phyloP scores from a whole-genome alignment of 345 rosid genomes.

The Eucalyptus guilfoylei region DNA sequence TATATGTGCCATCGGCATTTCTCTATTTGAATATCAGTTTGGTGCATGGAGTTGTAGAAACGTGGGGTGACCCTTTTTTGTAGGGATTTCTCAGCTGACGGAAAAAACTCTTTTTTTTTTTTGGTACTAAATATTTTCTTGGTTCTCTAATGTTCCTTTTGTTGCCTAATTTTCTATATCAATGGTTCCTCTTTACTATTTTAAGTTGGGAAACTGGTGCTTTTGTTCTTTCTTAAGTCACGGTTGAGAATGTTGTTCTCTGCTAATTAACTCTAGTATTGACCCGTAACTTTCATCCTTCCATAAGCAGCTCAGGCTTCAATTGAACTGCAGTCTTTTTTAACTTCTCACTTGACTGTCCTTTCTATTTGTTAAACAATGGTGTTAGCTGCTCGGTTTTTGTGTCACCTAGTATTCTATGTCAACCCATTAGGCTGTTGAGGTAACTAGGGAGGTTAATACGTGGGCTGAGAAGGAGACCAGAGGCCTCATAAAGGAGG shows the following conservation, averaged over 20 bases:
- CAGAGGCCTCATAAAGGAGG: conserved; percentile 58
- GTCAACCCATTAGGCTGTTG: conserved; percentile 37
- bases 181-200: not conserved
- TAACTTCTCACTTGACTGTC: not conserved
- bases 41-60: too few relatives aligned
- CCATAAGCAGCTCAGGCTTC: not conserved
- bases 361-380: not conserved
- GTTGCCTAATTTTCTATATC: not conserved
- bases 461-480: conserved; percentile 72
- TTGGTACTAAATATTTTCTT: not conserved
- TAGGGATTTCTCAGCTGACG: too few relatives aligned
- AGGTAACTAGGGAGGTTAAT: conserved; percentile 53
- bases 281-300: not conserved
- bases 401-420: not conserved
- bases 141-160: not conserved
- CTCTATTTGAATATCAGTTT: too few relatives aligned
- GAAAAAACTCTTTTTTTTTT: too few relatives aligned
- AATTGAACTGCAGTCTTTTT: not conserved
- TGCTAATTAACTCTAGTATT: not conserved
- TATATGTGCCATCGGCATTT: not conserved
- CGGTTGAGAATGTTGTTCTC: not conserved
- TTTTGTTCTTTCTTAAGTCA: not conserved
- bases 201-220: not conserved
- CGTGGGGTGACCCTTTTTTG: too few relatives aligned
- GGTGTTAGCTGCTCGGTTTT: not conserved